Evolutionary conservation across 2,329 filamentous ascomycete species (phyloP).

Genomic region (Aspergillus neotritici): DNA sequence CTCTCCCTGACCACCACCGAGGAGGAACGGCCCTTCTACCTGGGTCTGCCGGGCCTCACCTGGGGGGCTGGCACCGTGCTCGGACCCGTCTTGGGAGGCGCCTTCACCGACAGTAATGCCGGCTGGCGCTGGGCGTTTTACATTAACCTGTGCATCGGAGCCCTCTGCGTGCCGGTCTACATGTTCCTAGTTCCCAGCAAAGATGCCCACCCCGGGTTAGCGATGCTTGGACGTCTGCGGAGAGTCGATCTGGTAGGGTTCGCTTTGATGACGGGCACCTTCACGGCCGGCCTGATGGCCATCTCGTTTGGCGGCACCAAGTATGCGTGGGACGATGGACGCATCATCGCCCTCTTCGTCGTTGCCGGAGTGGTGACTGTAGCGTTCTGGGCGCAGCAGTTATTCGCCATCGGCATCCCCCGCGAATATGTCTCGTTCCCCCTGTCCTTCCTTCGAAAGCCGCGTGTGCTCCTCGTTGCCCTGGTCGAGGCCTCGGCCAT

Average conservation of each 20-base stretch:
- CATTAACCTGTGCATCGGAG: slow-evolving; percentile 51
- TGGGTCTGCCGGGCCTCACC: slow-evolving; percentile 29
- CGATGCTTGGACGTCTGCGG: slow-evolving; percentile 19
- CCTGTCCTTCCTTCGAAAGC: slow-evolving; percentile 37
- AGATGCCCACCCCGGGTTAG: slow-evolving; percentile 18
- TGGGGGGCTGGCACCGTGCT: slow-evolving; percentile 35
- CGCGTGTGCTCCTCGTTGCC: slow-evolving; percentile 41
- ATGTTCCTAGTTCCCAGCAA: slow-evolving; percentile 38
- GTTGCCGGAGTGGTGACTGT: slow-evolving; percentile 42
- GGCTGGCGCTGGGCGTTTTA: slow-evolving; percentile 46
- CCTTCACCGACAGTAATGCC: slow-evolving; percentile 12
- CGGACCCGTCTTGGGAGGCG: slow-evolving; percentile 24
- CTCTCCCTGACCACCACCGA: slow-evolving; percentile 14
- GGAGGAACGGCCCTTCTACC: slow-evolving; percentile 25
- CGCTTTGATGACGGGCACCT: slow-evolving; percentile 39
- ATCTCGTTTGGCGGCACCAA: slow-evolving; percentile 48
- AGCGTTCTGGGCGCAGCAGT: slow-evolving; percentile 45
- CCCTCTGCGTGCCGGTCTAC: slow-evolving; percentile 38
- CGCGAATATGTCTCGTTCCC: slow-evolving; percentile 45
- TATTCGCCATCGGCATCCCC: slow-evolving; percentile 38
- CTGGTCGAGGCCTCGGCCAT: slow-evolving; percentile 34
- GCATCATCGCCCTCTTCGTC: slow-evolving; percentile 31
- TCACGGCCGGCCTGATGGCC: slow-evolving; percentile 43
- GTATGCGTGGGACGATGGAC: slow-evolving; percentile 44
- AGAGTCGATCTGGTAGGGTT: slow-evolving; percentile 45